A percentile compares a stretch with the other conserved stretches of the same genome.
These are phyloP conservation scores for Senna tora DNA, from an alignment of 306 rosid species.

Conservation along the genomic window DNA sequence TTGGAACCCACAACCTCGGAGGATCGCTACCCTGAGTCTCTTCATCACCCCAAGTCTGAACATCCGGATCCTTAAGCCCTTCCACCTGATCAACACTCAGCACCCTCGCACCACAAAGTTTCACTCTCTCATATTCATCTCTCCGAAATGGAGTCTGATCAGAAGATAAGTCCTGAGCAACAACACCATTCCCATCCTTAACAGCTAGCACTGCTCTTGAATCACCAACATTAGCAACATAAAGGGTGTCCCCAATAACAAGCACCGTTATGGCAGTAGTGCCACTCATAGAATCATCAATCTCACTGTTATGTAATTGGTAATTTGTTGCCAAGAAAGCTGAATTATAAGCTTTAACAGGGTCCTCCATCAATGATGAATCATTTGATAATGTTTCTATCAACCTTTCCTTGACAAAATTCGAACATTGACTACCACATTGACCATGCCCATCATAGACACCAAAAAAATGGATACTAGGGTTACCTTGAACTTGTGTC, in stretches of 20 bases:
- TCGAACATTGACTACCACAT: conserved; percentile 77
- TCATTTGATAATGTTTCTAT: conserved; percentile 59
- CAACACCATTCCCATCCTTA: conserved; percentile 57
- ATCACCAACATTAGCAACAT: conserved; percentile 93
- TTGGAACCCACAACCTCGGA: conserved; percentile 73
- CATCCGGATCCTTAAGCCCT: conserved; percentile 64
- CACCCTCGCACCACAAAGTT: conserved; percentile 84
- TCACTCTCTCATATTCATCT: conserved; percentile 89
- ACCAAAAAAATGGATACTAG: conserved; percentile 77
- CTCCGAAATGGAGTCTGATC: conserved; percentile 92
- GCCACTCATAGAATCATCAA: conserved; percentile 91
- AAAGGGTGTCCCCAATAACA: conserved; percentile 74
- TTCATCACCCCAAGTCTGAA: conserved; percentile 74
- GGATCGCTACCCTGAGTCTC: conserved; percentile 67
- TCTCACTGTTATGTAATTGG: conserved; percentile 60
- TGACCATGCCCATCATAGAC: conserved; percentile 95
- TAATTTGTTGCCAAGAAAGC: conserved; percentile 63
- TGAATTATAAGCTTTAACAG: conserved; percentile 63
- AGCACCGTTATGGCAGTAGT: conserved; percentile 87
- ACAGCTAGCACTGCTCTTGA: conserved; percentile 85
- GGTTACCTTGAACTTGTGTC: conserved; percentile 74
- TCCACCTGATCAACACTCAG: conserved; percentile 94
- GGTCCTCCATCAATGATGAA: conserved; percentile 58
- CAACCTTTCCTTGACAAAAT: conserved; percentile 70
- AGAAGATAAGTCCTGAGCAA: conserved; percentile 75